Conservation (phyloP, 306 rosid genomes). For the Citrullus colocynthis region DNA sequence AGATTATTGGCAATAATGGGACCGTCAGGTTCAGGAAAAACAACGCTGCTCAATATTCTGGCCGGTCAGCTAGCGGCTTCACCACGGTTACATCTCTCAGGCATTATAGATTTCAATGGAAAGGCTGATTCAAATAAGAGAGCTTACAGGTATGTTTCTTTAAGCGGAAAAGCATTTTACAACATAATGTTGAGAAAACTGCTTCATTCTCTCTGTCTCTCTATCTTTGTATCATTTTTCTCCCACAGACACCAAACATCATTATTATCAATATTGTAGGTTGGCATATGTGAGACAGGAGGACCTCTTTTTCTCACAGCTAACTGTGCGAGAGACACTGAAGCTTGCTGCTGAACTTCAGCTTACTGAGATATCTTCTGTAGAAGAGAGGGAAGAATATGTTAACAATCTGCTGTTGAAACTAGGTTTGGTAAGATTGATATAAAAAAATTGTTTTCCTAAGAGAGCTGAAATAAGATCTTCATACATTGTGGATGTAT, state of each 20-base stretch:
- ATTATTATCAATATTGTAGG: constrained; percentile 35
- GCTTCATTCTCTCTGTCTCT: neutral
- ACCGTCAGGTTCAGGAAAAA: constrained; percentile 98
- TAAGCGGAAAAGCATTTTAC: neutral
- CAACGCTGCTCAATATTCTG: constrained; percentile 76
- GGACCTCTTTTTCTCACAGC: constrained; percentile 88
- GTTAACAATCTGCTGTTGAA: constrained; percentile 72
- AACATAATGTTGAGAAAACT: neutral
- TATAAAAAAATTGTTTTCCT: neutral
- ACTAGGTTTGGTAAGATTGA: constrained; percentile 61
- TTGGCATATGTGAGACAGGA: constrained; percentile 91
- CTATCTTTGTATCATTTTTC: neutral
- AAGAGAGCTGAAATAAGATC: neutral
- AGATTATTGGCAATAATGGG: constrained; percentile 85
- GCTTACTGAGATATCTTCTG: constrained; percentile 45
- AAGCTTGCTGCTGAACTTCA: constrained; percentile 81
- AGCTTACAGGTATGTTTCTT: constrained; percentile 38
- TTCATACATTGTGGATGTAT: neutral
- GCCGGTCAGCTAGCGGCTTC: constrained; percentile 75
- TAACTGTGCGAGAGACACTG: constrained; percentile 77
- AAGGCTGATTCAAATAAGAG: constrained; percentile 40
- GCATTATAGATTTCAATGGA: constrained; percentile 72
- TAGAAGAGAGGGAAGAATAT: constrained; percentile 63
- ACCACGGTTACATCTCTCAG: constrained; percentile 46
- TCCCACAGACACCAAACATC: neutral